These are phyloP conservation scores for Chlorophyllum brunneum DNA, from an alignment of 768 basidiomycete species.

Conservation along the genomic window DNA sequence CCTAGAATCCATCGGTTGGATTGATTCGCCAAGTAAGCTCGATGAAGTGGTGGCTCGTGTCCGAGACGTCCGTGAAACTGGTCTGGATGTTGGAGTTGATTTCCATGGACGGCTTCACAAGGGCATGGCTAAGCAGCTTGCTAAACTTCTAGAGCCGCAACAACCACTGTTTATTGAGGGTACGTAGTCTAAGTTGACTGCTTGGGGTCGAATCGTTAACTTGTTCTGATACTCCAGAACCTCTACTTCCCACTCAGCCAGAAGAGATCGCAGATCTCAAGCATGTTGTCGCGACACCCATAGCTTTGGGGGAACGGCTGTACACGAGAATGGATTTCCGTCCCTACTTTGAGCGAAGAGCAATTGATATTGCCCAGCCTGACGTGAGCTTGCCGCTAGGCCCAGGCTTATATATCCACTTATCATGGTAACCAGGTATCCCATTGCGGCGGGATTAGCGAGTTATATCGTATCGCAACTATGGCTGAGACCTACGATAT, in stretches of 20 bases:
- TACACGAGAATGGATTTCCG: constrained; percentile 61
- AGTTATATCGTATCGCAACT: constrained; percentile 53
- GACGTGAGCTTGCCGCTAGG: constrained; percentile 37
- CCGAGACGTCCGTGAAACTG: constrained; percentile 45
- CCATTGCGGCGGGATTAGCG: constrained; percentile 59
- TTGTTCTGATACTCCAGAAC: constrained; percentile 31
- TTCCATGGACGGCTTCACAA: constrained; percentile 72
- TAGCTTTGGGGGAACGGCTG: constrained; percentile 59
- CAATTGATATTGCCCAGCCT: constrained; percentile 67
- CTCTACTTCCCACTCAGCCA: constrained; percentile 55
- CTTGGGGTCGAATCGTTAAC: not conserved
- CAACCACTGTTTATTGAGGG: constrained; percentile 66
- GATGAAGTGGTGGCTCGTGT: constrained; percentile 50
- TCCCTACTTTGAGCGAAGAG: constrained; percentile 59
- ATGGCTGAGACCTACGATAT: constrained; percentile 70
- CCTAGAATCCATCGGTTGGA: constrained; percentile 46
- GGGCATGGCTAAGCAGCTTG: constrained; percentile 67
- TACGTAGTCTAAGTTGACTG: constrained; percentile 7
- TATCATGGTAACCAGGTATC: constrained; percentile 34
- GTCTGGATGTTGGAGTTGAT: constrained; percentile 63
- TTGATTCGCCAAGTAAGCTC: constrained; percentile 55
- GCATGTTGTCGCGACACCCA: constrained; percentile 51
- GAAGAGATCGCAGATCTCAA: constrained; percentile 61
- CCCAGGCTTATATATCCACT: not conserved
- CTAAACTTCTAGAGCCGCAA: constrained; percentile 53